These are phyloP conservation scores for Hymenoscyphus albidus DNA, from an alignment of 2,329 filamentous ascomycete species.

Conservation along the genomic window DNA sequence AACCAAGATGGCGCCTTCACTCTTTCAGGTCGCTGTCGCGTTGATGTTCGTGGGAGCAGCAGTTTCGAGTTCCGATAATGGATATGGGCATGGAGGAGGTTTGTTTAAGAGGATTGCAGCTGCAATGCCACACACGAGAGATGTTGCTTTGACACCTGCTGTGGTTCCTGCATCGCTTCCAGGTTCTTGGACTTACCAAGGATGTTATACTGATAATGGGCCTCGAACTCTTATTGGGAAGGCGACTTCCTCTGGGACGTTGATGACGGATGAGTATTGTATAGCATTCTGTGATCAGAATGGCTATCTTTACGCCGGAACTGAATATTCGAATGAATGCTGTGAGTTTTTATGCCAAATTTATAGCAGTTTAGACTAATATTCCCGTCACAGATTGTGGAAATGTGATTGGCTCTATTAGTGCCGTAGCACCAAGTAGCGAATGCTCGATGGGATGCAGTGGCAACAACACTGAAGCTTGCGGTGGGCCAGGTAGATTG, in stretches of 20 bases:
- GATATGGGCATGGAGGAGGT: constrained; percentile 6
- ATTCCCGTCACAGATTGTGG: constrained; percentile 21
- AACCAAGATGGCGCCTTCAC: constrained; percentile 21
- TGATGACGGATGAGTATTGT: constrained; percentile 27
- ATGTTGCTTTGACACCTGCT: background rate
- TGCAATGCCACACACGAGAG: background rate
- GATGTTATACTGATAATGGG: constrained; percentile 26
- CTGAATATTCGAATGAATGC: constrained; percentile 29
- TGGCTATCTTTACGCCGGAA: constrained; percentile 27
- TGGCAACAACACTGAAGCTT: constrained; percentile 29
- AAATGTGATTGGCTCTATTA: constrained; percentile 16
- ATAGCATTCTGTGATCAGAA: constrained; percentile 23
- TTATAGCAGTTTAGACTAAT: background rate
- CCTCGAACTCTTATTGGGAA: constrained; percentile 19
- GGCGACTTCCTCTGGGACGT: constrained; percentile 17
- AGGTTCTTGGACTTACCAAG: constrained; percentile 27
- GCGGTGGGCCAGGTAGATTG: constrained; percentile 26
- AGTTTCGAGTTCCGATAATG: constrained; percentile 4
- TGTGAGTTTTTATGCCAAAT: constrained; percentile 17
- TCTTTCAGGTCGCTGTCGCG: constrained; percentile 18
- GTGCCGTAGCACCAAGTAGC: constrained; percentile 14
- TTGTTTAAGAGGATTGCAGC: constrained; percentile 9
- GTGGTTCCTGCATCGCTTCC: constrained; percentile 20
- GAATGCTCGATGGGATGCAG: constrained; percentile 31
- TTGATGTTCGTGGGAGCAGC: constrained; percentile 14